phyloP scores from a whole-genome alignment of 352 stramenopile species.

The Chrysophaeum taylorii region DNA sequence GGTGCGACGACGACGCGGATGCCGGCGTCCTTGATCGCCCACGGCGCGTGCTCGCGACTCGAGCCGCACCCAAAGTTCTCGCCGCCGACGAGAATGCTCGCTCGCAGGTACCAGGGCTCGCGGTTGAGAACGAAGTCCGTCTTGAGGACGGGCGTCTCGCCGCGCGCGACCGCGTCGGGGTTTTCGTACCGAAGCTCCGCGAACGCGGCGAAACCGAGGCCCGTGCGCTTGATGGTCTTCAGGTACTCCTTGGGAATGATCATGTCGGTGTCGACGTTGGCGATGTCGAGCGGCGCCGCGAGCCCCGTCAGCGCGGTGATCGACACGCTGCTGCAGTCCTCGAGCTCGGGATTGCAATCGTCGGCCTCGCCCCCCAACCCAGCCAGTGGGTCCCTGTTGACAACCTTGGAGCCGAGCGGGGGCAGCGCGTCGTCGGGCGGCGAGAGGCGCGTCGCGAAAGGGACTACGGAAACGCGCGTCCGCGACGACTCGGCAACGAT shows the following conservation, averaged over 20 bases:
- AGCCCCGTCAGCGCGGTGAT: constrained; percentile 49
- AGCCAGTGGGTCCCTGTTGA: constrained; percentile 44
- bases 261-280: constrained; percentile 73
- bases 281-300: constrained; percentile 55
- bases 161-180: constrained; percentile 48
- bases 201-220: constrained; percentile 61
- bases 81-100: constrained; percentile 56
- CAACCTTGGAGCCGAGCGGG: constrained; percentile 38
- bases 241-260: constrained; percentile 71
- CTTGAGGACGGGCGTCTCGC: constrained; percentile 30
- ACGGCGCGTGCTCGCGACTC: constrained; percentile 61
- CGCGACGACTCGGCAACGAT: background rate
- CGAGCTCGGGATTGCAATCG: too few species aligned
- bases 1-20: constrained; percentile 60
- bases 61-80: constrained; percentile 69
- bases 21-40: constrained; percentile 63
- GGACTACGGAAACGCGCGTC: too few species aligned
- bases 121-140: constrained; percentile 60
- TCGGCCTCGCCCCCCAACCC: too few species aligned
- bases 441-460: too few species aligned
- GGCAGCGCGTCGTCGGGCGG: constrained; percentile 32
- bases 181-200: constrained; percentile 59
- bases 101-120: constrained; percentile 41
- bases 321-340: too few species aligned
- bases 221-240: constrained; percentile 63